Conservation (phyloP, 306 rosid genomes). For the Malus asiatica region DNA sequence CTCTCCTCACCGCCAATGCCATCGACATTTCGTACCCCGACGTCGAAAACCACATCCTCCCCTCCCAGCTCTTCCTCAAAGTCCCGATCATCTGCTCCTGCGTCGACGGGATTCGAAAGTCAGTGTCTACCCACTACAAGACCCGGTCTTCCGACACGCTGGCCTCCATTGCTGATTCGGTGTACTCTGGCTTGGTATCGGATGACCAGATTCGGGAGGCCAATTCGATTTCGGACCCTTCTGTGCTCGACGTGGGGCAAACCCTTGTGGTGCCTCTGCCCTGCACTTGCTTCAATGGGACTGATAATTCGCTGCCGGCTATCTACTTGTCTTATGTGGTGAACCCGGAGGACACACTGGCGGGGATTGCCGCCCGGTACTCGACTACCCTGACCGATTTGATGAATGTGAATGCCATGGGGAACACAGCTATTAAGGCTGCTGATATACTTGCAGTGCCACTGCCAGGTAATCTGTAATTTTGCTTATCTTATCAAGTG, state of each 20-base stretch:
- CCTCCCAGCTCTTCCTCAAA: constrained; percentile 70
- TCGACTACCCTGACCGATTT: constrained; percentile 83
- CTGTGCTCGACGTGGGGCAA: constrained; percentile 80
- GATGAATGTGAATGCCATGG: constrained; percentile 98
- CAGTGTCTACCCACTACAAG: constrained; percentile 69
- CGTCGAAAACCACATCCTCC: constrained; percentile 90
- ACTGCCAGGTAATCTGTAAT: constrained; percentile 48
- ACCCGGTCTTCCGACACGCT: constrained; percentile 80
- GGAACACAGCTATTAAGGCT: constrained; percentile 50
- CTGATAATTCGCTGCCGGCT: constrained; percentile 84
- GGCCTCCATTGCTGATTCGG: constrained; percentile 62
- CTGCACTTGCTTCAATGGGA: constrained; percentile 93
- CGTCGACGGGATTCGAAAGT: constrained; percentile 86
- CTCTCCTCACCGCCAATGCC: constrained; percentile 79
- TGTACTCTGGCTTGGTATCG: constrained; percentile 78
- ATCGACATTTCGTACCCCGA: constrained; percentile 90
- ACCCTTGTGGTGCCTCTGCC: constrained; percentile 81
- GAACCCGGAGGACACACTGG: constrained; percentile 48
- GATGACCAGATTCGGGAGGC: constrained; percentile 91
- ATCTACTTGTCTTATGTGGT: constrained; percentile 88
- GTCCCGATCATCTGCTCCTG: constrained; percentile 80
- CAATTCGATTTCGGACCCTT: constrained; percentile 65
- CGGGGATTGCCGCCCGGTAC: constrained; percentile 65
- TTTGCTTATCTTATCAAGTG: not conserved
- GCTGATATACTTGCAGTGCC: constrained; percentile 89